Base-by-base conservation (phyloP, 345 rosid species). In the Gossypium raimondii region DNA sequence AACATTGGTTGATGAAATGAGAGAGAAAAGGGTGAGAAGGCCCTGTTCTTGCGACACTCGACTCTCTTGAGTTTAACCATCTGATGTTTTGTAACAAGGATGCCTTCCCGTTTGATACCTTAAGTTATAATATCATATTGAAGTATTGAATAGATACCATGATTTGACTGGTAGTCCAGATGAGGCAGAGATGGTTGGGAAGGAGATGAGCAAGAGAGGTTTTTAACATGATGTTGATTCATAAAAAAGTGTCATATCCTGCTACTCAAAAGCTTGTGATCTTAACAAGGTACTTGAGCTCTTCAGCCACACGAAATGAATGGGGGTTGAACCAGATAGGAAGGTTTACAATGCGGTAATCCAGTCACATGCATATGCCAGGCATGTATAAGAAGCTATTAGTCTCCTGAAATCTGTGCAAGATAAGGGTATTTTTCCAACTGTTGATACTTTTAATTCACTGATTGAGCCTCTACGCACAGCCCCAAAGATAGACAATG, bases 271-370 rank as follows among this genome's bases (percentile, higher is more conserved):
- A 84, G 81, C 88, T 27, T 81, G 85, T 41, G 87, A 78, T 79
- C 85, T 92, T 77, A 77, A 82, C 67, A 91, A 80, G 79, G 98
- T 91, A 76, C 86, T 92, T 34, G 87, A 70, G 83, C 85, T 91
- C 16, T 91, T 87, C 47, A 78, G 85, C 76, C 76, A 80, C 79
- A 88, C 89, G 92, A 88, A 91, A 78, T 77, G 73, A 22, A 66
- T 80, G 76, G 56, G 81, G 66, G 41, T 34, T 34, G 41, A 34
- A 34, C 41, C 41, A 34, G 97, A 94, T 78, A 84, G 92, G 80
- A 92, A 92, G 84, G 95, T 86, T 62, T 91, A 91, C 79, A 92
- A 91, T 73, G 95, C 92, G 0, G 90, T 92, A 43, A 81, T 91
- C 70, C 88, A 89, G 72, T 89, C 97, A 48, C 90, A 88, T 75